Conservation (phyloP, 1,139 yeast species). For the Spencermartinsiella ligniputridi region DNA sequence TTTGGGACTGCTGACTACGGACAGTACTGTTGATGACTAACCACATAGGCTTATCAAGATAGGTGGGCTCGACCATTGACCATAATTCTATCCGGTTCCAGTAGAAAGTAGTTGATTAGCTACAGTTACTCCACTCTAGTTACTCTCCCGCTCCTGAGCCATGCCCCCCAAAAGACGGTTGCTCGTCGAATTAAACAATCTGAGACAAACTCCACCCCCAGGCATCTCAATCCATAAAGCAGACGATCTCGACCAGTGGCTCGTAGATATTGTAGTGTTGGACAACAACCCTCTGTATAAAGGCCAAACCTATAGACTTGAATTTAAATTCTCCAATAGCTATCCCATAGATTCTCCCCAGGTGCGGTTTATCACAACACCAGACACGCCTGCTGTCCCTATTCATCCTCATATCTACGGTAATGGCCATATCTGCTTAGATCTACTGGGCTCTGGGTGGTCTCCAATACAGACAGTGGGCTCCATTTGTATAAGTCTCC, state of each 20-base stretch:
- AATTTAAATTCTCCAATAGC: conserved; percentile 41
- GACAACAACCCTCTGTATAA: conserved; percentile 34
- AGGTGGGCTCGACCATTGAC: too few relatives aligned
- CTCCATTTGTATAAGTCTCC: conserved; percentile 54
- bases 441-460: conserved; percentile 60
- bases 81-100: too few relatives aligned
- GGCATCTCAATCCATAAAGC: conserved; percentile 30
- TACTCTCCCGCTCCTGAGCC: too few relatives aligned
- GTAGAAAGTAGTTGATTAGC: too few relatives aligned
- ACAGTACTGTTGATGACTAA: too few relatives aligned
- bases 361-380: conserved; percentile 44
- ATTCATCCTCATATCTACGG: conserved; percentile 70
- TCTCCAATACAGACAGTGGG: conserved; percentile 62
- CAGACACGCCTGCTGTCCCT: conserved; percentile 43
- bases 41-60: too few relatives aligned
- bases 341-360: conserved; percentile 67
- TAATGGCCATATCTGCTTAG: conserved; percentile 66
- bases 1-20: too few relatives aligned
- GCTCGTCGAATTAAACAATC: conserved; percentile 40
- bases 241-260: conserved; percentile 30
- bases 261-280: conserved; percentile 34
- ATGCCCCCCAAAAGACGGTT: conserved; percentile 40
- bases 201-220: conserved; percentile 27
- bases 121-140: too few relatives aligned
- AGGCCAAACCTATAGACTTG: conserved; percentile 36